These are phyloP conservation scores for Fraxinus greggii DNA, from an alignment of 305 asterid species.

Conservation along the genomic window DNA sequence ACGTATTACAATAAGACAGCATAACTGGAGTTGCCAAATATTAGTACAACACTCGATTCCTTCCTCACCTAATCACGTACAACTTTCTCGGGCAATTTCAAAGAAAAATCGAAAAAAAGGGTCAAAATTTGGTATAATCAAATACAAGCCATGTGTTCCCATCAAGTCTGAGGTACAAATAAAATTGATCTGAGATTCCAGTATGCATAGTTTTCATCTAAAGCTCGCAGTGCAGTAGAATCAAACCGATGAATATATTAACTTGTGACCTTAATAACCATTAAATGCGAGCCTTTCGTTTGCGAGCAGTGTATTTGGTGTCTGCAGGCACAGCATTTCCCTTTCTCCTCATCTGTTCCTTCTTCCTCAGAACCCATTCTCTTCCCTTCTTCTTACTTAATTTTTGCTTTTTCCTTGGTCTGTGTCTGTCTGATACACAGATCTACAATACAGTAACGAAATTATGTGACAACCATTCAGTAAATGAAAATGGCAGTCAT, in stretches of 20 bases:
- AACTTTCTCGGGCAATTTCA: not conserved
- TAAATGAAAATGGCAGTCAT: not conserved
- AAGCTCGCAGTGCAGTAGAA: not conserved
- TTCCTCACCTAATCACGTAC: not conserved
- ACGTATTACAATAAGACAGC: not conserved
- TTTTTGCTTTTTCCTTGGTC: slow-evolving; percentile 72
- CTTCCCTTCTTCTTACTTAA: slow-evolving; percentile 72
- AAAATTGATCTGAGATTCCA: not conserved
- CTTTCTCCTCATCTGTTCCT: slow-evolving; percentile 72
- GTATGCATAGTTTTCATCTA: not conserved
- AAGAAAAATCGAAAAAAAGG: not conserved
- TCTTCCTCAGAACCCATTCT: slow-evolving; percentile 65
- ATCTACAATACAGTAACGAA: slow-evolving; percentile 37
- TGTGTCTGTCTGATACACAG: slow-evolving; percentile 59
- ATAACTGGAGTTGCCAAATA: not conserved
- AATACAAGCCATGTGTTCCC: not conserved
- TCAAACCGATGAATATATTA: not conserved
- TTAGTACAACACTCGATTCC: not conserved
- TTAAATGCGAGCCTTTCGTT: slow-evolving; percentile 73
- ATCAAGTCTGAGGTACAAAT: not conserved
- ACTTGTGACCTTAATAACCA: not conserved
- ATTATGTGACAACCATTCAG: not conserved
- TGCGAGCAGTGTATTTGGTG: slow-evolving; percentile 68
- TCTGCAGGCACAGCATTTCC: slow-evolving; percentile 66
- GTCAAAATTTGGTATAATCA: not conserved